Base-by-base conservation (phyloP, 2,329 filamentous ascomycete genomes). In the Paraconiothyrium brasiliense region DNA sequence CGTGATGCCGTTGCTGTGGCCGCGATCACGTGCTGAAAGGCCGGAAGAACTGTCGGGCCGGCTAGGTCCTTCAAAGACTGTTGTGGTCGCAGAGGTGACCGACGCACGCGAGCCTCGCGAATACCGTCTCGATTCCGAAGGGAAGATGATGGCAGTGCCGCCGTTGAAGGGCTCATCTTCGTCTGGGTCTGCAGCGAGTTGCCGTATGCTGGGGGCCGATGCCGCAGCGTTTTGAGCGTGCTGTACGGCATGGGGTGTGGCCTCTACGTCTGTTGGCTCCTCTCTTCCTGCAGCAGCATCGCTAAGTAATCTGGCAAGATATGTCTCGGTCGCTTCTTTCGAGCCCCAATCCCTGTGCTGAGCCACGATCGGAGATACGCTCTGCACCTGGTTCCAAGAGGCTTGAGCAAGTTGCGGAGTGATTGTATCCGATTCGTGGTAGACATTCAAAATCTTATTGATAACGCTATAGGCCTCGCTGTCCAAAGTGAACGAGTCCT, bases 291-390 rank as follows among this genome's bases (percentile, higher is more conserved):
- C 84, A 70, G 68, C 76, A 32, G 73, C 75, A 61, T 78, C 76
- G 60, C 76, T 78, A 34, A 80, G 59, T n/a, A 80, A 56, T 61
- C 85, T 79, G 59, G 85, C 81, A 5, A 87, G 72, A 70, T 85
- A 87, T n/a, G 85, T 79, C 62, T 85, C 83, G 3, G 83, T 85
- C 2, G 84, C 83, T 59, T 84, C 83, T 59, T 83, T 84, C 1
- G 84, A 83, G 55, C 85, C 83, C 82, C 84, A 87, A 37, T 82
- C 80, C 8, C 82, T 82, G 61, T 84, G 80, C 64, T 83, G 82
- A n/a, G 83, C 84, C 57, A 87, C 73, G 55, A 83, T 82, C 14
- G 85, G 84, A 11, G 84, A 84, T n/a, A 82, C 77, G 6, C 79
- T 77, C 43, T 84, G 78, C 4, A 82, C 74, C 60, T 82, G 79